Base-by-base conservation (phyloP, 371 early-diverging fungal species). In the Smittium culicis region DNA sequence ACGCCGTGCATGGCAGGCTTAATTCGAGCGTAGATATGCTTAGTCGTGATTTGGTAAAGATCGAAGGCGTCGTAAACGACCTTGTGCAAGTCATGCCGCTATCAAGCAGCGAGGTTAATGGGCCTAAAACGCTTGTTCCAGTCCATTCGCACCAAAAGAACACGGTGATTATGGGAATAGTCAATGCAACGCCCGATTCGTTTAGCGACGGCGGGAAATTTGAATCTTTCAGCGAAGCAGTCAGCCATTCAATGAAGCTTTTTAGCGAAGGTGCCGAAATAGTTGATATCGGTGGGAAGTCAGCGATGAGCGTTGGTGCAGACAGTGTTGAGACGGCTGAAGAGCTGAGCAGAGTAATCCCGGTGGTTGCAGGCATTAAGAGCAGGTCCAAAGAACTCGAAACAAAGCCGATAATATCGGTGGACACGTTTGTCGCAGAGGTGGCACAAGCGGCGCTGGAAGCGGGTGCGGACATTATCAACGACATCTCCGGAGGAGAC, bases 161-260 rank as follows among this genome's bases (percentile, higher is more conserved):
- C 34, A 80, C 74, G 1, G 29, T 79, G 64, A 77, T 94, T 66
- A 98, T 98, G 98, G 98, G 96, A 45, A 94, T 98, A 34, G 79
- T 98, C 33, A 98, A 97, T 71, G 87, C 90, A 24, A 97, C 98
- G 0, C 98, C 96, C 1, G 98, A 98, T 77, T 90, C 91, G 70
- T 98, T 98, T 76, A 89, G 89, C 57, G 98, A 96, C 69, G 98
- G 96, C 65, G 96, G 96, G 35, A 75, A 79, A 61, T 83, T 82
- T 69, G 72, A 66, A 35, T 78, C 82, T 20, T 65, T 84, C 0
- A 88, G 86, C 24, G 67, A 75, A 0, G 98, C 96, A 1, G 84
- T 85, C 20, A 74, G 73, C 16, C 84, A 85, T 20, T 90, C 92
- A 0, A 75, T 81, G 60, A 74, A 78, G 30, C 86, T 95, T 86